Evolutionary conservation across 1,139 yeast genomes (phyloP).

Genomic region (Suhomyces maxii): DNA sequence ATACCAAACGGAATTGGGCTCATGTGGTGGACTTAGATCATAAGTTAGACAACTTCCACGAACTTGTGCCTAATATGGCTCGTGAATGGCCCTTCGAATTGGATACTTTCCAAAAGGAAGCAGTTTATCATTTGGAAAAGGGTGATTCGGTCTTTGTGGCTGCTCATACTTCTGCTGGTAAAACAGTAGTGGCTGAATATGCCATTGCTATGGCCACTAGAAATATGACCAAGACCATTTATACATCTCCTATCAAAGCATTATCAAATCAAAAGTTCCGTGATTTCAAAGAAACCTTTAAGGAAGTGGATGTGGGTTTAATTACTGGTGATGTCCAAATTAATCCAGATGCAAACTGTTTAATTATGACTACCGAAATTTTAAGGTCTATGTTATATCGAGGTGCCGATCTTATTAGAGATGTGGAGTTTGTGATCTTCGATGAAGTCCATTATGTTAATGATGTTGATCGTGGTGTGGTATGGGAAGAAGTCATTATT

Average conservation of each 20-base stretch:
- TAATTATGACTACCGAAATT: constrained; percentile 97
- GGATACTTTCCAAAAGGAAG: constrained; percentile 95
- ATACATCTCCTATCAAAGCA: constrained; percentile 92
- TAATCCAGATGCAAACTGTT: constrained; percentile 94
- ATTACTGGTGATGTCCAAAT: constrained; percentile 98
- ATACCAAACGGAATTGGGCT: constrained; percentile 76
- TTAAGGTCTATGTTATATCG: constrained; percentile 91
- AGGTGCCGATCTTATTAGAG: constrained; percentile 95
- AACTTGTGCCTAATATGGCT: constrained; percentile 90
- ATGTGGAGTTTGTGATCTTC: constrained; percentile 94
- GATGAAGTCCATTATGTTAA: constrained; percentile 98
- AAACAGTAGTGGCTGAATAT: constrained; percentile 90
- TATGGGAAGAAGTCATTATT: constrained; percentile 98
- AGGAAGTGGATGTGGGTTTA: constrained; percentile 83
- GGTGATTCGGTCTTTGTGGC: constrained; percentile 98
- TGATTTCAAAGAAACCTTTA: constrained; percentile 81
- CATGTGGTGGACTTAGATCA: constrained; percentile 90
- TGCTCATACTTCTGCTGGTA: constrained; percentile 96
- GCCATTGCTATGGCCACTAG: constrained; percentile 92
- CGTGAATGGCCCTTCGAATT: constrained; percentile 89
- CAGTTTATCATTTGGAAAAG: constrained; percentile 92
- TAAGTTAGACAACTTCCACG: constrained; percentile 77
- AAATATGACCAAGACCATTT: constrained; percentile 88
- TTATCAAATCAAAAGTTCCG: constrained; percentile 91
- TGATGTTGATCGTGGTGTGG: constrained; percentile 97